Base-by-base conservation (phyloP, 2,329 filamentous ascomycete species). In the Aspergillus pseudoglaucus region DNA sequence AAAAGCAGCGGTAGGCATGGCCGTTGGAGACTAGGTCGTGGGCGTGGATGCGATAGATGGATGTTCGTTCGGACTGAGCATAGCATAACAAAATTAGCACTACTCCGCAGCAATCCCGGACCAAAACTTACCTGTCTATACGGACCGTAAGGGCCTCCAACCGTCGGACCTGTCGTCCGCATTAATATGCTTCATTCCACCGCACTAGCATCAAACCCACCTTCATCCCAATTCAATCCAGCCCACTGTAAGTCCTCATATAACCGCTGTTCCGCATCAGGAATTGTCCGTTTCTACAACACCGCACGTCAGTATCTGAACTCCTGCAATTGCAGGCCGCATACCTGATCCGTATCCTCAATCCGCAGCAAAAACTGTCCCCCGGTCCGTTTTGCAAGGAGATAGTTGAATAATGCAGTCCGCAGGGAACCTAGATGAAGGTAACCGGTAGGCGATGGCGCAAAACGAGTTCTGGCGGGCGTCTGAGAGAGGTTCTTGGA, bases 331-430 rank as follows among this genome's bases (percentile, higher is more conserved):
- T n/a, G 27, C 27, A 25, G 30, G 46, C 46, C 17, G 58, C 76
- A 56, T 69, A 90, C 87, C 77, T 88, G 87, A 69, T 97, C 93
- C 4, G 93, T 98, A 66, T 98, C 93, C 72, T 98, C 93, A 53
- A 98, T 83, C 8, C 93, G 83, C 44, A 98, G 73, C 9, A 98
- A 71, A 60, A 98, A 98, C 65, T 95, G 86, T 6, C 93, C 93
- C 4, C 86, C 84, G 0, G 93, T 95, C 2, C 85, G 82, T 60
- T 84, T 87, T 0, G 93, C 90, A n/a, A 95, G 77, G 4, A 98
- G 74, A 57, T 91, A 96, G 62, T 95, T 97, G 74, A 90, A 97
- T n/a, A 98, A 71, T 0, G 94, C 94, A 0, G 93, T 98, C 49
- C 93, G 79, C 32, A 98, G 69, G 0, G 90, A 95, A 3, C 93